Evolutionary conservation across 139 green algal genomes (phyloP).

Genomic region (Closterium sp.): DNA sequence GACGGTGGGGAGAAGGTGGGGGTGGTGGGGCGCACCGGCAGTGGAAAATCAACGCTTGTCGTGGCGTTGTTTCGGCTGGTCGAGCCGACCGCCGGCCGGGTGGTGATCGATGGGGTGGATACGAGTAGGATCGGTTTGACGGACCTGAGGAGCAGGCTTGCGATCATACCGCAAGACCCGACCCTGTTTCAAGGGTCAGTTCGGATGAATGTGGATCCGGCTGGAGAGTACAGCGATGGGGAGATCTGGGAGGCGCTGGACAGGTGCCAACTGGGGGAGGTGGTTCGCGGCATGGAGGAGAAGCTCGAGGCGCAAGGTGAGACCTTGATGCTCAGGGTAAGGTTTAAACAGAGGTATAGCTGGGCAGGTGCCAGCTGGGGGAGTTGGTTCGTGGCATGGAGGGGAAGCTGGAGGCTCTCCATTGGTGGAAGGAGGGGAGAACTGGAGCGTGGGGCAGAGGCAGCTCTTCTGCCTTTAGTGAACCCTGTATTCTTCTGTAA

Average conservation of each 20-base stretch:
- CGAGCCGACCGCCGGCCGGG: slow-evolving; percentile 59
- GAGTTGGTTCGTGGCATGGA: background rate
- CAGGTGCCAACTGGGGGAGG: slow-evolving; percentile 48
- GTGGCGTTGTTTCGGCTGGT: slow-evolving; percentile 72
- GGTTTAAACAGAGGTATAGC: slow-evolving; percentile 30
- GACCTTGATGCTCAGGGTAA: background rate
- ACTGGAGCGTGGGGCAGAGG: too few relatives aligned
- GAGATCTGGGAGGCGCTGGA: slow-evolving; percentile 67
- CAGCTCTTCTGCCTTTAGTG: too few relatives aligned
- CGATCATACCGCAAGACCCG: slow-evolving; percentile 83
- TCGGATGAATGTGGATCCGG: slow-evolving; percentile 89
- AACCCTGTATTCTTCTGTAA: too few relatives aligned
- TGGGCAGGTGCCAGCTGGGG: slow-evolving; percentile 56
- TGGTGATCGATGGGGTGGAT: slow-evolving; percentile 87
- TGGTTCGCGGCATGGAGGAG: background rate
- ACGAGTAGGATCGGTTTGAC: slow-evolving; percentile 69
- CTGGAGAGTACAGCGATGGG: slow-evolving; percentile 66
- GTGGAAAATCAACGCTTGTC: slow-evolving; percentile 62
- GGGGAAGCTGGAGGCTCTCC: slow-evolving; percentile 17
- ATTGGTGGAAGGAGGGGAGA: slow-evolving; percentile 32
- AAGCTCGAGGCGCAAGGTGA: slow-evolving; percentile 52
- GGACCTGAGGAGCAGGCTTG: slow-evolving; percentile 64
- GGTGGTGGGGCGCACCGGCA: slow-evolving; percentile 69
- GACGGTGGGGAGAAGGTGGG: slow-evolving; percentile 66
- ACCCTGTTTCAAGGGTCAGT: slow-evolving; percentile 90